These are phyloP conservation scores for Schizophyllum commune DNA, from an alignment of 1,284 basidiomycete species.

Conservation along the genomic window DNA sequence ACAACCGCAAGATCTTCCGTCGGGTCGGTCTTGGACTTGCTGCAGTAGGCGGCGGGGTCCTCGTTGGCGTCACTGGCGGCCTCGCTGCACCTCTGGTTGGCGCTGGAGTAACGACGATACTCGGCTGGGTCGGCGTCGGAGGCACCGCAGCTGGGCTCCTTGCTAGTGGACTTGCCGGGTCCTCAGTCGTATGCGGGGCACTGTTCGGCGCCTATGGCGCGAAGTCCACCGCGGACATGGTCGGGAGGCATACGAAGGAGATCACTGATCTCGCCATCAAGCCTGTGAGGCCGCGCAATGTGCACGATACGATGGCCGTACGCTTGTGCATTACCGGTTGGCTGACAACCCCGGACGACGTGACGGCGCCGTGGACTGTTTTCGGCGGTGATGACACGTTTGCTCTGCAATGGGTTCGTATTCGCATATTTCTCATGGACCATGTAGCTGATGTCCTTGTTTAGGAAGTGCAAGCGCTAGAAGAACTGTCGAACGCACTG, in stretches of 20 bases:
- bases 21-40: slow-evolving; percentile 43
- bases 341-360: slow-evolving; percentile 36
- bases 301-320: slow-evolving; percentile 41
- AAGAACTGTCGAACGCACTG: slow-evolving; percentile 42
- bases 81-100: slow-evolving; percentile 46
- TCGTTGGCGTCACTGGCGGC: slow-evolving; percentile 49
- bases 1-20: slow-evolving; percentile 33
- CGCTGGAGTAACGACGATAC: slow-evolving; percentile 40
- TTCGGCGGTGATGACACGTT: slow-evolving; percentile 46
- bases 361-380: slow-evolving; percentile 46
- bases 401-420: slow-evolving; percentile 49
- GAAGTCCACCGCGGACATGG: slow-evolving; percentile 37
- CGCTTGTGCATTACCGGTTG: slow-evolving; percentile 53
- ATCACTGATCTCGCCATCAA: slow-evolving; percentile 46
- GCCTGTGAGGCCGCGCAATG: slow-evolving; percentile 28
- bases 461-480: slow-evolving; percentile 49
- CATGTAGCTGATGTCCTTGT: neutral
- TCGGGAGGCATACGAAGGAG: slow-evolving; percentile 43
- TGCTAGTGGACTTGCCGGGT: slow-evolving; percentile 47
- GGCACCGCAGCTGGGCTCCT: slow-evolving; percentile 46
- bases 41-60: slow-evolving; percentile 47
- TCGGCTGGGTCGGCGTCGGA: slow-evolving; percentile 46
- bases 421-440: neutral
- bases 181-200: slow-evolving; percentile 47
- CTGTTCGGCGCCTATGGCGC: slow-evolving; percentile 55